Evolutionary conservation across 1,284 basidiomycete species (phyloP).

Genomic region (Melampsora larici-populina): DNA sequence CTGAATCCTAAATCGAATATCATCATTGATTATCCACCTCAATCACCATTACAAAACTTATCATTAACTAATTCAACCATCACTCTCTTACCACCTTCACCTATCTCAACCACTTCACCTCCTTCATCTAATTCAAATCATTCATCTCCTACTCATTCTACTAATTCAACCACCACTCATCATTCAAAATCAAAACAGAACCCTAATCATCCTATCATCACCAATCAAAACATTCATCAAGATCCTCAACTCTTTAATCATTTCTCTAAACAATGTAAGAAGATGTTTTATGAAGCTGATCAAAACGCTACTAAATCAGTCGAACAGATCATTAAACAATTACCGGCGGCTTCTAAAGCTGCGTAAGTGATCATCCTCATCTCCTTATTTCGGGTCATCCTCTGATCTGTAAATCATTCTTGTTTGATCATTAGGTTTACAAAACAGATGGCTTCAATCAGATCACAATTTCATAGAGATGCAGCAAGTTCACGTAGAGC

Average conservation of each 20-base stretch:
- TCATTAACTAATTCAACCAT: too few relatives aligned
- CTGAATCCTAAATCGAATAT: too few relatives aligned
- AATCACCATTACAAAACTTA: too few relatives aligned
- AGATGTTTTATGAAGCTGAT: conserved; percentile 36
- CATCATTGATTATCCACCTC: too few relatives aligned
- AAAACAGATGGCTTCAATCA: conserved; percentile 33
- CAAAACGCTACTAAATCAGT: conserved; percentile 21
- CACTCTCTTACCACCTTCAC: too few relatives aligned
- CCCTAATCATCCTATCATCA: background rate
- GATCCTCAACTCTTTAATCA: background rate
- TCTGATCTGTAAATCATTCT: too few relatives aligned
- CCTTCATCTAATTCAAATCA: conserved; percentile 8
- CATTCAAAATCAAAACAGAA: too few relatives aligned
- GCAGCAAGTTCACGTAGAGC: conserved; percentile 31
- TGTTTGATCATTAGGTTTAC: conserved; percentile 24
- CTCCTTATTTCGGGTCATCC: too few relatives aligned
- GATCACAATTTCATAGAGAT: conserved; percentile 29
- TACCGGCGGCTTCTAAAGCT: conserved; percentile 27
- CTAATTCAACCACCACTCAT: background rate
- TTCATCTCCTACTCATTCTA: background rate
- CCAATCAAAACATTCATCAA: background rate
- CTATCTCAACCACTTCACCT: background rate
- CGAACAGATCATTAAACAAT: conserved; percentile 30
- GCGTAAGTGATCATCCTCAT: conserved; percentile 28
- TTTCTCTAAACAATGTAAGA: conserved; percentile 23